Conservation (phyloP, 306 rosid species). For the Pyrus communis region DNA sequence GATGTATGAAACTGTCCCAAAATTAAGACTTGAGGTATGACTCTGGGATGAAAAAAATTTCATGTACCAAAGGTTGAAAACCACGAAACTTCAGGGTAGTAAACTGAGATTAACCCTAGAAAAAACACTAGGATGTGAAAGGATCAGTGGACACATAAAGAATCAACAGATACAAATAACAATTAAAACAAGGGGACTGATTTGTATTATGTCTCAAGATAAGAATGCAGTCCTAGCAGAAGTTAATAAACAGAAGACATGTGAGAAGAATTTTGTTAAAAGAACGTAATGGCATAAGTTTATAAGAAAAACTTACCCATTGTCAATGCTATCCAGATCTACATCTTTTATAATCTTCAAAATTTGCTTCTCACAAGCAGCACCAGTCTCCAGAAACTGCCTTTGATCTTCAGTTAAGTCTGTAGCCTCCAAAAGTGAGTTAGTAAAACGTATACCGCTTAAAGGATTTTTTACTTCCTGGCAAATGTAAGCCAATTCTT, state of each 20-base stretch:
- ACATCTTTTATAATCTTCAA: slow-evolving; percentile 64
- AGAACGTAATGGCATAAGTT: neutral
- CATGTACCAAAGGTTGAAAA: too few species aligned
- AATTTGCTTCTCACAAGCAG: slow-evolving; percentile 96
- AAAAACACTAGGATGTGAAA: neutral
- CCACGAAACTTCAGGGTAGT: too few species aligned
- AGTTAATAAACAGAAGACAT: neutral
- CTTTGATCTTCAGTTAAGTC: slow-evolving; percentile 81
- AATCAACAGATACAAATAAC: neutral
- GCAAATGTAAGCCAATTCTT: slow-evolving; percentile 87
- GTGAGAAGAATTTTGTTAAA: neutral
- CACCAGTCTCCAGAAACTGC: slow-evolving; percentile 86
- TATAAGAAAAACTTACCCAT: slow-evolving; percentile 60
- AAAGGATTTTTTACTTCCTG: slow-evolving; percentile 90
- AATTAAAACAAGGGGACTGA: neutral
- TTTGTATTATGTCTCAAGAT: neutral
- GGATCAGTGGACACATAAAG: neutral
- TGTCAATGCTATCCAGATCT: slow-evolving; percentile 65
- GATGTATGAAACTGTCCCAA: too few species aligned
- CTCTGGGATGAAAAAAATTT: too few species aligned
- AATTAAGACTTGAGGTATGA: too few species aligned
- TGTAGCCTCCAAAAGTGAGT: slow-evolving; percentile 90
- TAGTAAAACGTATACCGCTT: slow-evolving; percentile 85
- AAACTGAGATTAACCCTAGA: neutral
- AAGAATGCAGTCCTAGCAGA: neutral